phyloP scores from a whole-genome alignment of 805 yeast genomes.

The Pichia insulana region DNA sequence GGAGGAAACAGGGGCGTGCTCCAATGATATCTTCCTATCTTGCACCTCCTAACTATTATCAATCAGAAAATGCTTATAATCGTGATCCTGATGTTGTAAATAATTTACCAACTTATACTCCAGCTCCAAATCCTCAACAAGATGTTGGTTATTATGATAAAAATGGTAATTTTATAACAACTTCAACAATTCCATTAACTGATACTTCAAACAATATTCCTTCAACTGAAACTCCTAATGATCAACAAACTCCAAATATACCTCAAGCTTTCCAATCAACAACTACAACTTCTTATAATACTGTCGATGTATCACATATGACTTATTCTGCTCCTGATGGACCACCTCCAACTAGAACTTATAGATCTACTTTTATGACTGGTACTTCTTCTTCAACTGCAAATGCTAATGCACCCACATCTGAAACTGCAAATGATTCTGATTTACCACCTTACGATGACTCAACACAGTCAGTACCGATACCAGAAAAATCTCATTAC shows the following conservation, averaged over 20 bases:
- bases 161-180: slow-evolving; percentile 40
- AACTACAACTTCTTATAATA: not conserved
- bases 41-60: slow-evolving; percentile 64
- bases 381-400: slow-evolving; percentile 1
- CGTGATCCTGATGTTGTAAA: slow-evolving; percentile 30
- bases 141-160: slow-evolving; percentile 76
- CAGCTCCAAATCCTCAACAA: slow-evolving; percentile 47
- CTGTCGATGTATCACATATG: not conserved
- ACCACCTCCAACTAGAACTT: slow-evolving; percentile 1
- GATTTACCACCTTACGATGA: slow-evolving; percentile 1
- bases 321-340: slow-evolving; percentile 1
- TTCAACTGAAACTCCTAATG: not conserved
- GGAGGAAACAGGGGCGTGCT: slow-evolving; percentile 41
- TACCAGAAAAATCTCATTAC: slow-evolving; percentile 4
- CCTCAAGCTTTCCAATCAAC: not conserved
- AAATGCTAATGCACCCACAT: not conserved
- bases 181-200: not conserved
- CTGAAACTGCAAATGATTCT: not conserved
- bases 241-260: slow-evolving; percentile 12
- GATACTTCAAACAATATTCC: not conserved
- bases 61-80: slow-evolving; percentile 44
- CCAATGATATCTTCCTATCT: slow-evolving; percentile 55
- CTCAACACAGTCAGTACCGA: slow-evolving; percentile 5
- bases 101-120: slow-evolving; percentile 60
- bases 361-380: not conserved